Evolutionary conservation across 1,139 yeast species (phyloP), one percentile per base, ranked within the genome.

Genomic region (Candida frijolesensis): DNA sequence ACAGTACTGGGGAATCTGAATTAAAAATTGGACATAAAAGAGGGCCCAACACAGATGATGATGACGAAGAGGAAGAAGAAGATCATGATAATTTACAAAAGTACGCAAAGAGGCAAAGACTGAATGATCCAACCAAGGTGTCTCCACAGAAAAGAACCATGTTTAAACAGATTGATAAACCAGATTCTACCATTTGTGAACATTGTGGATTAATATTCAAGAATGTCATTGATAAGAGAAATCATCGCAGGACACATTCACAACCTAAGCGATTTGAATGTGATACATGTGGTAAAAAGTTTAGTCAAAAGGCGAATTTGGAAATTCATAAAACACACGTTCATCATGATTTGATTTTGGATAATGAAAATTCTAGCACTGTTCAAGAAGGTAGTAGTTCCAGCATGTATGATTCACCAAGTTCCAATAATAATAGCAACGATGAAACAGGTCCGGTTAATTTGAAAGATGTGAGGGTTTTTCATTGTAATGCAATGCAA

Each of bases 271-370:
- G 44, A 34, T 50, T 51, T 44, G 53, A 51, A 41, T 65, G 68
- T 54, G 48, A 53, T 11, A 49, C 52, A 30, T 65, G 69, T 45
- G 57, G 56, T 41, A 63, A 65, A 25, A 54, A 57, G 22, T 64
- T 64, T 50, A 60, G 60, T 49, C 69, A 64, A 50, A 64, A 56
- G 55, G 47, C 58, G 12, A 58, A 58, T 45, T 54, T 58, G 34
- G 49, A 51, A 11, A 50, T 53, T 27, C 61, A 58, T 46, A 43
- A 47, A 48, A 55, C 58, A 9, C 53, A 52, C 29, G 57, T 58
- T 22, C 61, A 58, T 49, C 57, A 54, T 39, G 60, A 58, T 51
- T 51, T 58, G 34, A 51, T 57, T 16, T 46, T 53, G 19, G 50
- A 51, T 34, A 51, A 48, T 30, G 49, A 44, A n/a, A 30, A 35